Evolutionary conservation across 768 basidiomycete genomes (phyloP), one percentile per base, ranked within the genome.

Genomic region (Brasilioporus rufonigricans): DNA sequence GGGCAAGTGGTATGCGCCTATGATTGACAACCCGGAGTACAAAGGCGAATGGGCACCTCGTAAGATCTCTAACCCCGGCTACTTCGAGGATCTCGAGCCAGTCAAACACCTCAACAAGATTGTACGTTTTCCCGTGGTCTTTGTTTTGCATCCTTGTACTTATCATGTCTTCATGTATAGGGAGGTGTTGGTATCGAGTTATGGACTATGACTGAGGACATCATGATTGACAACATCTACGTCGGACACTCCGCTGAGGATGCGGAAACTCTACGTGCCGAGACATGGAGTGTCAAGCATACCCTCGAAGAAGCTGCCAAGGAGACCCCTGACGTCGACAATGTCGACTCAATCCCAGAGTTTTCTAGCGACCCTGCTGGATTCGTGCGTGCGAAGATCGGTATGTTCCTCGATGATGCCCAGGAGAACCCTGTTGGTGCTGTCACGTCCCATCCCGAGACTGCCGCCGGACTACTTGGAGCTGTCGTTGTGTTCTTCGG

Each of bases 151-250:
- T 9, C 52, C 13, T 23, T 32, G 35, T 54, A n/a, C 45, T 62
- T 1, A 67, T 4, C 11, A 4, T 38, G 14, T 31, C 19, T 14
- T 11, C 9, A 8, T n/a, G 21, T 52, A 16, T 55, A 90, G 88
- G 91, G 92, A 62, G 94, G 93, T 75, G 83, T 97, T 58, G 95
- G 95, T 67, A 95, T 98, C 61, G 97, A 99, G 74, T 85, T 98
- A 64, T 99, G 97, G 97, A 96, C 96, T 44, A 99, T 98, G 97
- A 96, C 95, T 40, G 91, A 91, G 73, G 87, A 91, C 68, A 94
- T 94, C 63, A 80, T 94, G 62, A 95, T 94, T 71, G 85, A 91
- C 74, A 94, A 93, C 77, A 84, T 99, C 68, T 98, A 93, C 77
- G 73, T 99, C 55, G 94, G 94, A 55, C 88, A 94, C 79, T 95